These are phyloP conservation scores for Solanum hybrid DNA, from an alignment of 305 asterid species.

Conservation along the genomic window DNA sequence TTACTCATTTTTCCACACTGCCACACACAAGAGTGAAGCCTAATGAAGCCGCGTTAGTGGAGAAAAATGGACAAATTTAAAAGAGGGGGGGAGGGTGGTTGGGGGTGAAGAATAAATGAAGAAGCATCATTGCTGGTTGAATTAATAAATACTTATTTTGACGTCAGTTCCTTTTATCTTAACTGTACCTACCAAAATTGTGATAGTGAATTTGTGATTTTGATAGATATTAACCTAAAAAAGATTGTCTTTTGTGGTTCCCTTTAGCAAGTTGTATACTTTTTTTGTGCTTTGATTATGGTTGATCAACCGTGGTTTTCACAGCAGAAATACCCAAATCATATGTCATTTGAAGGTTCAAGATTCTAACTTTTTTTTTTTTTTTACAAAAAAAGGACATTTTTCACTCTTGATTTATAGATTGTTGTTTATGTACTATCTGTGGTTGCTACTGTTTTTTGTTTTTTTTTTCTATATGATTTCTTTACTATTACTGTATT, in stretches of 20 bases:
- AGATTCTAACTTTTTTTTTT: background rate
- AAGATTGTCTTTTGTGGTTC: background rate
- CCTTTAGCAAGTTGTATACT: background rate
- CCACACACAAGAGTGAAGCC: background rate
- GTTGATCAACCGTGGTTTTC: background rate
- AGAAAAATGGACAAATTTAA: background rate
- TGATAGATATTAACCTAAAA: background rate
- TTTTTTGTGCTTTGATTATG: background rate
- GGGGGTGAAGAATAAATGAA: background rate
- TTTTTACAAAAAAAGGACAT: background rate
- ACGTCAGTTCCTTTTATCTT: background rate
- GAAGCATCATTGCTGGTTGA: background rate
- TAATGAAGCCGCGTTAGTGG: background rate
- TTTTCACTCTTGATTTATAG: background rate
- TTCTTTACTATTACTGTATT: background rate
- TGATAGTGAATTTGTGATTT: background rate
- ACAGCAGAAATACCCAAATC: background rate
- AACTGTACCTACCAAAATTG: background rate
- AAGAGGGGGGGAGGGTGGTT: background rate
- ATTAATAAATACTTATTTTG: background rate
- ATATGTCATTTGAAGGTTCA: background rate
- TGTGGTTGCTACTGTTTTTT: background rate
- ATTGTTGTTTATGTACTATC: background rate
- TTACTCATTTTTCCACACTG: background rate
- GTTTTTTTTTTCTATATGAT: background rate